Conservation (phyloP, 2,329 filamentous ascomycete species). For the Ophiostoma himal-ulmi region DNA sequence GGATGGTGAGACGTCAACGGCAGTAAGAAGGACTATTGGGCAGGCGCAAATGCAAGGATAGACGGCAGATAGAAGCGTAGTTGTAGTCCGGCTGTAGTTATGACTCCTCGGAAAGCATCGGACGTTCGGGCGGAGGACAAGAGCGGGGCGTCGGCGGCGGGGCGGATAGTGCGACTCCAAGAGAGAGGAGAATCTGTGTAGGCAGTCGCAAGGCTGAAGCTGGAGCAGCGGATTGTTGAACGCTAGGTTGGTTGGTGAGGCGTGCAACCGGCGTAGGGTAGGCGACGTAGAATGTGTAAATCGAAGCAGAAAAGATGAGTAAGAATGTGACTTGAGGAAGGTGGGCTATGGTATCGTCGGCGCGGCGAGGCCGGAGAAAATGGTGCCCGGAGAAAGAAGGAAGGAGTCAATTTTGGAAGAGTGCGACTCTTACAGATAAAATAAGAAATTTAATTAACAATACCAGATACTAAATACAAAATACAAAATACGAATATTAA, state of each 20-base stretch:
- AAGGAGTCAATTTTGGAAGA: background rate
- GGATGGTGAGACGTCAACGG: no score
- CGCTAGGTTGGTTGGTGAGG: background rate
- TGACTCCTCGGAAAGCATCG: conserved; percentile 10
- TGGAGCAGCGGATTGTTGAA: background rate
- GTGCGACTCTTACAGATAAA: background rate
- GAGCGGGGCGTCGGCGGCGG: conserved; percentile 9
- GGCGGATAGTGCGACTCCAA: conserved; percentile 1
- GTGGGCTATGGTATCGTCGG: conserved; percentile 9
- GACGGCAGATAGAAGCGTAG: background rate
- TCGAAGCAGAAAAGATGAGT: background rate
- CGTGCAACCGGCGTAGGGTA: background rate
- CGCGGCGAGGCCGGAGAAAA: background rate
- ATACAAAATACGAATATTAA: background rate
- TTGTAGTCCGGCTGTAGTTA: background rate
- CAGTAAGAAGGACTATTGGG: no score
- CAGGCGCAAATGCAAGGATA: background rate
- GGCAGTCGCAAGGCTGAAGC: background rate
- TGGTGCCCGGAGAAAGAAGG: background rate
- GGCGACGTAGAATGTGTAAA: background rate
- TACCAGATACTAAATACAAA: background rate
- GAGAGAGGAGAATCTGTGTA: background rate
- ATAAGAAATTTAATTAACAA: background rate
- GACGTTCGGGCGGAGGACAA: background rate
- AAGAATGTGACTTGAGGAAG: background rate